phyloP scores from a whole-genome alignment of 75 land plant genomes.

The Cupressus sempervirens region DNA sequence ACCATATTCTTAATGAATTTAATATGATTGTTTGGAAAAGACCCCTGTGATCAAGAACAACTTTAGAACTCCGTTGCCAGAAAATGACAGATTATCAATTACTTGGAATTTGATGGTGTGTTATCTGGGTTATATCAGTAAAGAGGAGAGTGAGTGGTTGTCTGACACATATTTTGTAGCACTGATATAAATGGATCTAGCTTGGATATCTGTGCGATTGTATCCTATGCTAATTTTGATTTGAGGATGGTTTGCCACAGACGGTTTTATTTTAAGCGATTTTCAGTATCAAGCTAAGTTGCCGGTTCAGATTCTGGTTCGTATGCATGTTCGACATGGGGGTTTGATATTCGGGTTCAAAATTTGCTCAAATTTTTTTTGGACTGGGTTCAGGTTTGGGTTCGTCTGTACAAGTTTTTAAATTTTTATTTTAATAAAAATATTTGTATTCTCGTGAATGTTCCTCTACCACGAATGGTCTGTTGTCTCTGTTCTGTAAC shows the following conservation, averaged over 20 bases:
- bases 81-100: not conserved
- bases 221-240: not conserved
- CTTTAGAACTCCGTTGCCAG: not conserved
- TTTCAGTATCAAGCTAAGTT: not conserved
- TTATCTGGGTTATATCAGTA: not conserved
- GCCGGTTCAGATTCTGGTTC: no score
- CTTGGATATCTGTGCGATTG: not conserved
- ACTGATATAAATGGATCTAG: not conserved
- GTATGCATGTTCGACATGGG: no score
- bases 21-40: not conserved
- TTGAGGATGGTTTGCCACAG: not conserved
- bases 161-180: not conserved
- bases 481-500: no score
- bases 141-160: not conserved
- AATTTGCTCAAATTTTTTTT: no score
- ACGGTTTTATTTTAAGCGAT: not conserved
- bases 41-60: not conserved
- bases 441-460: no score
- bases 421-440: no score
- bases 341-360: no score
- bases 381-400: no score
- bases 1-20: not conserved
- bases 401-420: no score
- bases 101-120: not conserved
- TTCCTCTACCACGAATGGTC: no score